Conservation (phyloP, 805 yeast genomes). For the Metschnikowia lunata region DNA sequence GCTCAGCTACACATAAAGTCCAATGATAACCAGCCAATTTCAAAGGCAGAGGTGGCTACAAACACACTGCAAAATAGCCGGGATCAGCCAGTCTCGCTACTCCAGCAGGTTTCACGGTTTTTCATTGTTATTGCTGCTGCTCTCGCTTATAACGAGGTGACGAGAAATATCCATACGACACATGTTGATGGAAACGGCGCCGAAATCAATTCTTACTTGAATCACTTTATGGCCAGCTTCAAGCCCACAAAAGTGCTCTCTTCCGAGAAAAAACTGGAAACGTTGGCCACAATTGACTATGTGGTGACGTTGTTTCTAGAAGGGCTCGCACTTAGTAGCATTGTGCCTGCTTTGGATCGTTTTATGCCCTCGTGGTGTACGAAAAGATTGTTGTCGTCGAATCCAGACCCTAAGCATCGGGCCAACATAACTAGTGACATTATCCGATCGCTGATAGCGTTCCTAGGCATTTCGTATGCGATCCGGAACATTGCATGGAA, state of each 20-base stretch:
- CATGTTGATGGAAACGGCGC: conserved; percentile 43
- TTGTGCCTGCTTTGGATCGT: conserved; percentile 44
- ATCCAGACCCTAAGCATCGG: conserved; percentile 32
- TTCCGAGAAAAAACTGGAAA: conserved; percentile 1
- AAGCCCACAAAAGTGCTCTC: conserved; percentile 14
- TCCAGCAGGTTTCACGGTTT: conserved; percentile 14
- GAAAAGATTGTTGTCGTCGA: conserved; percentile 34
- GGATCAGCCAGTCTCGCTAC: background rate
- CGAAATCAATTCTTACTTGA: conserved; percentile 37
- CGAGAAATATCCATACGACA: conserved; percentile 48
- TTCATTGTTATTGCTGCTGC: conserved; percentile 42
- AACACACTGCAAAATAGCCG: background rate
- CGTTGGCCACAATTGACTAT: conserved; percentile 12
- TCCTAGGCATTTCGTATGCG: conserved; percentile 69
- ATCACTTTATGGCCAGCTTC: conserved; percentile 23
- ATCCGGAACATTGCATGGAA: conserved; percentile 67
- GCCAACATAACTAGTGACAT: conserved; percentile 34
- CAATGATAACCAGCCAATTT: conserved; percentile 10
- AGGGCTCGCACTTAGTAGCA: conserved; percentile 56
- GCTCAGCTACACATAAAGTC: conserved; percentile 15
- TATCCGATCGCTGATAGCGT: conserved; percentile 48
- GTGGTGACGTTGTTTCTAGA: conserved; percentile 38
- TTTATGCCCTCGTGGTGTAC: conserved; percentile 28
- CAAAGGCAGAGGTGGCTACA: background rate
- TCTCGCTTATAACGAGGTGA: conserved; percentile 48